Evolutionary conservation across 2,329 filamentous ascomycete genomes (phyloP).

Genomic region (Hypoxylon sp.): DNA sequence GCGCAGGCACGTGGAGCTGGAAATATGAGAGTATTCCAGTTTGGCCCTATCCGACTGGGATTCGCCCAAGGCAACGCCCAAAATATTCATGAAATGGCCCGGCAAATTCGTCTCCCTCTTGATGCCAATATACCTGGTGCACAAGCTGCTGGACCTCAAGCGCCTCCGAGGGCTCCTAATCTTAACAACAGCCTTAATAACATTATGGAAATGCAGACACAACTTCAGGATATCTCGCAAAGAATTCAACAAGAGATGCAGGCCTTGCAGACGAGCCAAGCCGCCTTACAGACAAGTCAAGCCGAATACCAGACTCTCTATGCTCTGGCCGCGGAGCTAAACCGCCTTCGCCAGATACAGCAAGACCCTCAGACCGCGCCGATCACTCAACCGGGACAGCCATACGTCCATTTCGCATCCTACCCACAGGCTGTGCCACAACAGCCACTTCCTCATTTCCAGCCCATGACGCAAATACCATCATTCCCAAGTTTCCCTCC

Average conservation of each 20-base stretch:
- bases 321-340: constrained; percentile 76
- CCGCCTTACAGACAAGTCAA: constrained; percentile 71
- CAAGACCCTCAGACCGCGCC: constrained; percentile 52
- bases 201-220: constrained; percentile 65
- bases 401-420: constrained; percentile 40
- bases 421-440: constrained; percentile 38
- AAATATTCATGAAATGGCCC: constrained; percentile 77
- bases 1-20: constrained; percentile 55
- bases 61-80: constrained; percentile 78
- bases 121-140: constrained; percentile 49
- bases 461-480: constrained; percentile 44
- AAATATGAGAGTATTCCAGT: constrained; percentile 75
- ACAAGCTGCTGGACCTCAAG: constrained; percentile 27
- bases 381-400: constrained; percentile 41
- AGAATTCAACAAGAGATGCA: constrained; percentile 78
- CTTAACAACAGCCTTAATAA: constrained; percentile 31
- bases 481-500: constrained; percentile 51
- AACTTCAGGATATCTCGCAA: constrained; percentile 77
- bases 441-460: constrained; percentile 29
- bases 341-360: constrained; percentile 71
- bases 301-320: constrained; percentile 79
- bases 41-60: constrained; percentile 82
- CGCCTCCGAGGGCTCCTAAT: constrained; percentile 15
- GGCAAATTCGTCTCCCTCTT: constrained; percentile 69
- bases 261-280: constrained; percentile 71